Base-by-base conservation (phyloP, 768 basidiomycete genomes). In the Punctularia strigosozonata region DNA sequence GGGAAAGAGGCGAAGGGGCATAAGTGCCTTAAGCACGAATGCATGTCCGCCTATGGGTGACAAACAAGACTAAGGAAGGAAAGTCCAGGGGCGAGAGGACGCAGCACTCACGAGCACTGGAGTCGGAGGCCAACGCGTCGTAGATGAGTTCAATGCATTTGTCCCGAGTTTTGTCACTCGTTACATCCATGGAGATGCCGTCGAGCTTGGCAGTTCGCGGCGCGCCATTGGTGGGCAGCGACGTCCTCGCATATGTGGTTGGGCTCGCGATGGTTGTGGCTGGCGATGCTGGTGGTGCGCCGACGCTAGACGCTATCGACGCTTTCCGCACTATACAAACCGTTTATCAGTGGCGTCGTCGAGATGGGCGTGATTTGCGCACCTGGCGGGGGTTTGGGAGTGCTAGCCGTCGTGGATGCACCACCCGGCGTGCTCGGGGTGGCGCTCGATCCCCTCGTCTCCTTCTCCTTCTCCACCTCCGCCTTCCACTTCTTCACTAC, bases 401-500 rank as follows among this genome's bases (percentile, higher is more conserved):
- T 41, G 15, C 12, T 17, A 18, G 40, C 34, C 12, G 37, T 23
- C 46, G 48, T 31, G 7, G 28, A 23, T 15, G 50, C 42, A 13
- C 48, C 54, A 5, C 62, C 58, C n/a, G n/a, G n/a, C n/a, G n/a
- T n/a, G n/a, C n/a, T n/a, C n/a, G n/a, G n/a, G n/a, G n/a, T n/a
- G n/a, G n/a, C n/a, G n/a, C n/a, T n/a, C n/a, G n/a, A n/a, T n/a
- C n/a, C n/a, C 43, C 76, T 75, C 0, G 71, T 73, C 50, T 49
- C 50, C 44, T 61, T 62, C 49, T 61, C 59, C 38, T 75, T 77
- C 43, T 90, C 88, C 24, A 94, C 91, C 43, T 81, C 80, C 22
- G 63, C 71, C 60, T 92, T 92, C 90, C 90, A 95, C 51, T 80
- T 83, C 60, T 79, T 86, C 36, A 95, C 91, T 32, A 92, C 65